Evolutionary conservation across 108 stramenopile genomes (phyloP), one percentile per base, ranked within the genome.

Genomic region (Pseudonitzschia delicatissima): DNA sequence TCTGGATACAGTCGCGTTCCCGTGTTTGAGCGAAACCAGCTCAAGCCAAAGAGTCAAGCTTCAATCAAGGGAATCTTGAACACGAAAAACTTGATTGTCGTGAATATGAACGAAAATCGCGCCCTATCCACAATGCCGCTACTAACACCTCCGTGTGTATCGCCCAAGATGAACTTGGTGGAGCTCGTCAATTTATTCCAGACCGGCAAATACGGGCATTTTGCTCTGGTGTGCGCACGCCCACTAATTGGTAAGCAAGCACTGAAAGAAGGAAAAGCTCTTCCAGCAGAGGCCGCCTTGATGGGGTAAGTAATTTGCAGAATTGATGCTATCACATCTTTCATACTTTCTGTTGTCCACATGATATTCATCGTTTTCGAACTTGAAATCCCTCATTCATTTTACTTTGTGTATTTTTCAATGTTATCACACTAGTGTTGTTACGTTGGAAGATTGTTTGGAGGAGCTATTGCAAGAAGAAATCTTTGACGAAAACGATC

Each of bases 371-470:
- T 25, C 39, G 27, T n/a, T n/a, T 45, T 58, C 26, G 21, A 9
- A 48, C 21, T 45, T 9, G 20, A 25, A 11, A 11, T 45, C 12
- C 47, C 44, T 64, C 17, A 28, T 25, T 55, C 66, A n/a, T n/a
- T 35, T 12, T 33, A 27, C 40, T 32, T 33, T 23, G 26, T 4
- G 26, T 40, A 13, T 18, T 44, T 49, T 49, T 33, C 51, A 25
- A 13, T 21, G 20, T 25, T 11, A 21, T 8, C 28, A 17, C 11
- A 23, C 12, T 21, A 73, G 72, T 21, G 77, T 93, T 25, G 77
- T 93, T 7, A 93, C 88, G 12, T 48, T 93, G 58, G 88, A 93
- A 69, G 85, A 93, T 76, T 79, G 83, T 9, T 40, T 93, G 57
- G 92, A 93, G 60, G 72, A 74, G 39, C 48, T 93, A 52, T 32